Evolutionary conservation across 2,329 filamentous ascomycete species (phyloP), one percentile per base, ranked within the genome.

Genomic region (Diaporthe sp.): DNA sequence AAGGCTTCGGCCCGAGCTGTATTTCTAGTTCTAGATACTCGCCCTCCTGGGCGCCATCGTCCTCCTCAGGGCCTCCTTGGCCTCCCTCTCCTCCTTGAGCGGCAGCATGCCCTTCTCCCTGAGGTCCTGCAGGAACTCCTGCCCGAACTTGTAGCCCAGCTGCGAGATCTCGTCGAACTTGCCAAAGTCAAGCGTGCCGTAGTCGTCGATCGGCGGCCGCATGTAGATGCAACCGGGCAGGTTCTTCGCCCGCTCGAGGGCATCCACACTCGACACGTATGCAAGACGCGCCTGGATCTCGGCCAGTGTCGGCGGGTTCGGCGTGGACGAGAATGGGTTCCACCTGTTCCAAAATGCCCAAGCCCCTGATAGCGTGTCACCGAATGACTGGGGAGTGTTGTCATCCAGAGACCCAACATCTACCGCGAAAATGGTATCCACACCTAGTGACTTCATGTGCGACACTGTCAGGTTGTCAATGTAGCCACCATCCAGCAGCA

Each of bases 151-250:
- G 84, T 98, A 97, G 1, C 97, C 97, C 15, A 98, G 89, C 78
- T 93, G 89, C 80, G 97, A 98, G 71, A 99, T 96, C 87, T 99
- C 97, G 80, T 98, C 96, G 83, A 99, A 99, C 83, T 97, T 98
- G 76, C 92, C 94, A 86, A 99, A 99, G 74, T 99, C 97, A 40
- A 99, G 86, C 1, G 97, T 99, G 6, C 96, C 97, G 79, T 98
- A 99, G 1, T 91, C 89, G 81, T 98, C 97, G 77, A 99, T 94
- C 0, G 97, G 97, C 6, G 97, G 97, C 1, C 97, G 91, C 95
- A 99, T 97, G 83, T 99, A 99, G 70, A 97, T 88, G 83, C 96
- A 98, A 0, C 97, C 97, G 0, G 95, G 92, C 80, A 94, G 96
- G 6, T 89, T 93, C 87, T 99, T 99, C 33, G 97, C 97, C 50